These are phyloP conservation scores for Aspergillus tubingensis DNA, from an alignment of 2,329 filamentous ascomycete genomes.

Conservation along the genomic window DNA sequence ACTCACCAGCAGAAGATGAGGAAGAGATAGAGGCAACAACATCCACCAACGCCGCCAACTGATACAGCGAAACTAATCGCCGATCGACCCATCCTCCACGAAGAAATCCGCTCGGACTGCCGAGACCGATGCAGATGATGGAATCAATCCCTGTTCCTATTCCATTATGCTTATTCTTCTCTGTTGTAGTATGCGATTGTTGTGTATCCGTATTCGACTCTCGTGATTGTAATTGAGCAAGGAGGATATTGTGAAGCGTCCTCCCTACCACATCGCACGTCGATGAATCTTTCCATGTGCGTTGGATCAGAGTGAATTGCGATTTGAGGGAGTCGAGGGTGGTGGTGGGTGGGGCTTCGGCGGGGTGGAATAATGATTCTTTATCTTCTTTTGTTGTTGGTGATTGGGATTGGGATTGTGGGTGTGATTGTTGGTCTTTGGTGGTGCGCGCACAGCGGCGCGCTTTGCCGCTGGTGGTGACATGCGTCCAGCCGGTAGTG, in stretches of 20 bases:
- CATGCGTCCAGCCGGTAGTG: conserved; percentile 48
- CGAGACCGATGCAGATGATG: conserved; percentile 44
- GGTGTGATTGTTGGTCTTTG: not conserved
- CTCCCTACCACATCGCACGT: conserved; percentile 27
- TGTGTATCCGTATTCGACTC: not conserved
- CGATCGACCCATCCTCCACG: conserved; percentile 47
- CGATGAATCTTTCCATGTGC: conserved; percentile 33
- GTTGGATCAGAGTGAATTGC: conserved; percentile 32
- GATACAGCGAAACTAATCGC: conserved; percentile 42
- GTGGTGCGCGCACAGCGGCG: conserved; percentile 26
- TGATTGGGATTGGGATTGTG: not conserved
- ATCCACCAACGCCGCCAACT: conserved; percentile 41
- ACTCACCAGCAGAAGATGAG: not conserved
- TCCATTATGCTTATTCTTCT: no score
- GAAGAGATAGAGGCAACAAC: conserved; percentile 20
- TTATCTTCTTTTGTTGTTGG: not conserved
- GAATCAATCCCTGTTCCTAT: conserved; percentile 15
- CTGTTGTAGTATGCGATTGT: not conserved
- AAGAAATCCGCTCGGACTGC: conserved; percentile 45
- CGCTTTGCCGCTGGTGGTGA: conserved; percentile 36
- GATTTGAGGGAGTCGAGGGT: conserved; percentile 34
- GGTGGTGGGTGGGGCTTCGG: conserved; percentile 38
- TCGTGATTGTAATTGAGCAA: not conserved
- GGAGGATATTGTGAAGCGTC: conserved; percentile 1
- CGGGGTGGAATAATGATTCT: conserved; percentile 22